phyloP scores from a whole-genome alignment of 345 rosid genomes.

The Eucalyptus rudis region DNA sequence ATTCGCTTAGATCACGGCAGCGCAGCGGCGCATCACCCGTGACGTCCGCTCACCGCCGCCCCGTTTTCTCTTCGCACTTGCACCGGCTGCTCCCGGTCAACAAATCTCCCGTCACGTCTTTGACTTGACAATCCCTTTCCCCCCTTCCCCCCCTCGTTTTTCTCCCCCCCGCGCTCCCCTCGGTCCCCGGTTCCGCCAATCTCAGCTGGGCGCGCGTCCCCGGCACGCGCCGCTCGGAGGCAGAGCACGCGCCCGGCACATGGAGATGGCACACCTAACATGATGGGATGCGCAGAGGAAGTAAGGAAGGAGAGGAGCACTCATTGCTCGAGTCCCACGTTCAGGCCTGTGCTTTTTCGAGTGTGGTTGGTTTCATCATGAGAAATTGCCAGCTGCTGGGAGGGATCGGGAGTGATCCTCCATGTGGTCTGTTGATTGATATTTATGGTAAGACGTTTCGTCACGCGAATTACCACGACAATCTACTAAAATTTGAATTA shows the following conservation, averaged over 20 bases:
- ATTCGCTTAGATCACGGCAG: not conserved
- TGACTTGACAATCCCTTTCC: not conserved
- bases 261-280: not conserved
- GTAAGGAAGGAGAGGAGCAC: not conserved
- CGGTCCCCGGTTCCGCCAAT: not conserved
- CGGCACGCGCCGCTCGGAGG: not conserved
- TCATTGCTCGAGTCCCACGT: not conserved
- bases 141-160: not conserved
- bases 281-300: not conserved
- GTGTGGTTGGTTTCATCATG: not conserved
- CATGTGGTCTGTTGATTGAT: not conserved
- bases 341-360: not conserved
- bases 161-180: not conserved
- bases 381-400: not conserved
- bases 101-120: not conserved
- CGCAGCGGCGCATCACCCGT: constrained; percentile 8
- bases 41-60: constrained; percentile 37
- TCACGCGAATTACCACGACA: too few relatives aligned
- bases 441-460: too few relatives aligned
- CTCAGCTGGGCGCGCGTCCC: not conserved
- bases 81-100: constrained; percentile 19
- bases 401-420: not conserved
- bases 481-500: too few relatives aligned
- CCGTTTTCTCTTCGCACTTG: not conserved
- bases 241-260: not conserved